These are phyloP conservation scores for Xylariomycetidae sp. DNA, from an alignment of 2,329 filamentous ascomycete genomes.

Conservation along the genomic window DNA sequence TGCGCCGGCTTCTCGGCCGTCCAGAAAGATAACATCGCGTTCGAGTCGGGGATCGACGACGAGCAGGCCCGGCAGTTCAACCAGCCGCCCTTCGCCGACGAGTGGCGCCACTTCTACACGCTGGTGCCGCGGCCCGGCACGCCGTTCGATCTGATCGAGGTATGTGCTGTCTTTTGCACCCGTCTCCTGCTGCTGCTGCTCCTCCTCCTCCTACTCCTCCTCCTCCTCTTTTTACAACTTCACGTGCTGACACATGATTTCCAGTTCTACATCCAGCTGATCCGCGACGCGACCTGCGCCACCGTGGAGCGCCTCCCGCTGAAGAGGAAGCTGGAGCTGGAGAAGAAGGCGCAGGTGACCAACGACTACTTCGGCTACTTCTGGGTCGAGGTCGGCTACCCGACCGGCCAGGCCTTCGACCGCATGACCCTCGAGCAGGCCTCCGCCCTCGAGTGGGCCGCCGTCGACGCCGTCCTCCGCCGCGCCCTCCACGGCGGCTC, in stretches of 20 bases:
- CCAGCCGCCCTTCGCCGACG: constrained; percentile 40
- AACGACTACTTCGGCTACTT: constrained; percentile 48
- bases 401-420: constrained; percentile 36
- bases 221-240: too few relatives aligned
- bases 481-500: constrained; percentile 18
- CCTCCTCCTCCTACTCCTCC: too few relatives aligned
- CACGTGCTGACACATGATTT: too few relatives aligned
- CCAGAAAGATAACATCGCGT: constrained; percentile 56
- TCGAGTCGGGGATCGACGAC: constrained; percentile 31
- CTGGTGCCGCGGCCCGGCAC: constrained; percentile 42
- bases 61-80: constrained; percentile 33
- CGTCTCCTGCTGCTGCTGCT: too few relatives aligned
- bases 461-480: constrained; percentile 43
- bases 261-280: constrained; percentile 53
- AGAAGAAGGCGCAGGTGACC: constrained; percentile 12
- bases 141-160: constrained; percentile 49
- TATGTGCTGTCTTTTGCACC: constrained; percentile 29
- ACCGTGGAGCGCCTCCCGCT: constrained; percentile 34
- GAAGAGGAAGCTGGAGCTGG: too few relatives aligned
- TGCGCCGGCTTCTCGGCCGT: constrained; percentile 55
- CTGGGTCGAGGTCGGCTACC: constrained; percentile 41
- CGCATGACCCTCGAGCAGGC: constrained; percentile 41
- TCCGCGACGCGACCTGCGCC: constrained; percentile 45
- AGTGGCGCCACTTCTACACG: constrained; percentile 48
- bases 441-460: constrained; percentile 39